Evolutionary conservation across 805 yeast species (phyloP).

Genomic region (Saccharomyces mikatae): DNA sequence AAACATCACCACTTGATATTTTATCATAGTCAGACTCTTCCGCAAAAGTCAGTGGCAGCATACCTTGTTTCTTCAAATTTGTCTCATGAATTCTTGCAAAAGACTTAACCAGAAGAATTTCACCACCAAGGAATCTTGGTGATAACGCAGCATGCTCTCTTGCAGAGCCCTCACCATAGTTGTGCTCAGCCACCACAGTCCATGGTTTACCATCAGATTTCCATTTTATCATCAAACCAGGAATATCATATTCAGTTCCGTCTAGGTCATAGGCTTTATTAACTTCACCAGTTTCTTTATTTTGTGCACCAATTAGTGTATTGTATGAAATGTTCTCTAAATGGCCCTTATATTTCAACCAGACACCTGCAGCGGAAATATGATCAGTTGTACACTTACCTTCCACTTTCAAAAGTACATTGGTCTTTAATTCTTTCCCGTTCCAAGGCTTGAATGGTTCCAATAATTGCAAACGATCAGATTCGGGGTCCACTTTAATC

Average conservation of each 20-base stretch:
- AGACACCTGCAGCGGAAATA: slow-evolving; percentile 96
- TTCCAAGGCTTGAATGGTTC: slow-evolving; percentile 86
- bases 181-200: slow-evolving; percentile 95
- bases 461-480: slow-evolving; percentile 83
- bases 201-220: slow-evolving; percentile 76
- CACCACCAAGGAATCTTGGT: slow-evolving; percentile 91
- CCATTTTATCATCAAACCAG: slow-evolving; percentile 97
- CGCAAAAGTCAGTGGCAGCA: slow-evolving; percentile 90
- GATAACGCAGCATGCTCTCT: slow-evolving; percentile 98
- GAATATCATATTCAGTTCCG: slow-evolving; percentile 70
- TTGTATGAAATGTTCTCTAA: slow-evolving; percentile 91
- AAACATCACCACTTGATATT: slow-evolving; percentile 65
- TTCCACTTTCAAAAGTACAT: slow-evolving; percentile 80
- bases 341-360: slow-evolving; percentile 98
- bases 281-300: slow-evolving; percentile 94
- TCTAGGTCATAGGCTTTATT: slow-evolving; percentile 83
- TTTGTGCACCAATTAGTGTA: slow-evolving; percentile 93
- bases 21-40: slow-evolving; percentile 82
- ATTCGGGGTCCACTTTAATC: slow-evolving; percentile 72
- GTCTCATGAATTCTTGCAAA: slow-evolving; percentile 99
- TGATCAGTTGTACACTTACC: slow-evolving; percentile 99
- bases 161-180: slow-evolving; percentile 98
- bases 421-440: slow-evolving; percentile 71
- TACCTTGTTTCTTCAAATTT: slow-evolving; percentile 94
- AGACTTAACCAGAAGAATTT: slow-evolving; percentile 80